phyloP scores from a whole-genome alignment of 129 eudicot species.

The Arctium minus region DNA sequence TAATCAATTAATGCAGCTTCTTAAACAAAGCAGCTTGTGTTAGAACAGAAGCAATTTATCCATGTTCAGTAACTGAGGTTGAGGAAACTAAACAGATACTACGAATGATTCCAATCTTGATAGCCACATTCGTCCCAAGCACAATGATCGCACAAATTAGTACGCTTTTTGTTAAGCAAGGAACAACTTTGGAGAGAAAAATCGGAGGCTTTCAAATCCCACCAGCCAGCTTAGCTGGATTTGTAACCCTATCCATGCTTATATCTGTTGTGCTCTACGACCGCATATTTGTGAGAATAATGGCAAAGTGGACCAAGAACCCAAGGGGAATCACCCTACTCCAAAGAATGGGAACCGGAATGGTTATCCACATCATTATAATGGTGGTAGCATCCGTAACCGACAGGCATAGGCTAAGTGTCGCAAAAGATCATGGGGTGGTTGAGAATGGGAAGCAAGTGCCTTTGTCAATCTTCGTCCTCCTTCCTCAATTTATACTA shows the following conservation, averaged over 20 bases:
- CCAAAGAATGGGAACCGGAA: slow-evolving; percentile 75
- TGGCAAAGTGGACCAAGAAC: slow-evolving; percentile 54
- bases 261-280: slow-evolving; percentile 59
- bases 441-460: slow-evolving; percentile 49
- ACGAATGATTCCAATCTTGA: slow-evolving; percentile 57
- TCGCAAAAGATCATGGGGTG: slow-evolving; percentile 57
- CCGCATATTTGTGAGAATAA: slow-evolving; percentile 42
- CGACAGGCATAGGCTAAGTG: slow-evolving; percentile 51
- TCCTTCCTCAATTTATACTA: slow-evolving; percentile 68
- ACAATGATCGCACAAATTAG: slow-evolving; percentile 61
- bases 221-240: slow-evolving; percentile 68
- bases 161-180: slow-evolving; percentile 81
- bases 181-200: slow-evolving; percentile 54
- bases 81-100: slow-evolving; percentile 75
- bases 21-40: slow-evolving; percentile 71
- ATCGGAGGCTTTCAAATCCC: slow-evolving; percentile 57
- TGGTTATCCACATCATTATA: slow-evolving; percentile 52
- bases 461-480: slow-evolving; percentile 53
- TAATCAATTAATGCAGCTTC: slow-evolving; percentile 32
- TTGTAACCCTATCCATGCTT: slow-evolving; percentile 68
- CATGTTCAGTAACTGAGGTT: slow-evolving; percentile 70
- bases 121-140: slow-evolving; percentile 65
- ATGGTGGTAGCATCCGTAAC: slow-evolving; percentile 57
- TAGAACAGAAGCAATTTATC: slow-evolving; percentile 26
- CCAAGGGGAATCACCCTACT: slow-evolving; percentile 80